These are phyloP conservation scores for Buxus sempervirens DNA, from an alignment of 164 flowering plant genomes.

Conservation along the genomic window DNA sequence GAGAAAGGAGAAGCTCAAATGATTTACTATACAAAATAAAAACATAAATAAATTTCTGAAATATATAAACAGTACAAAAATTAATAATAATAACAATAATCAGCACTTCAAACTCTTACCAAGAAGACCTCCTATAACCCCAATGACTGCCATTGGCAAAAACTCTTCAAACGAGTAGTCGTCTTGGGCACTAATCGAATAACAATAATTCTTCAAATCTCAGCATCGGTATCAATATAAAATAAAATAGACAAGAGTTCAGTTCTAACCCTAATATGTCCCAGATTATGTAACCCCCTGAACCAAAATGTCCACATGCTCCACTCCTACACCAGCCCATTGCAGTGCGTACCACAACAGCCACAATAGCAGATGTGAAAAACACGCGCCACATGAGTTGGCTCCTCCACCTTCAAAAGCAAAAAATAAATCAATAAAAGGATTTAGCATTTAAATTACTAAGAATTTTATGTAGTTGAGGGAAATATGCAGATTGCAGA, in stretches of 20 bases:
- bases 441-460: background rate
- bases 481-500: too few relatives aligned
- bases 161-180: constrained; percentile 92
- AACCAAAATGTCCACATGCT: constrained; percentile 96
- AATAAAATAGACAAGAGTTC: constrained; percentile 15
- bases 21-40: background rate
- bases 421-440: constrained; percentile 3
- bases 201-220: background rate
- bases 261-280: constrained; percentile 75
- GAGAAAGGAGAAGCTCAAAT: constrained; percentile 14
- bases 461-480: too few relatives aligned
- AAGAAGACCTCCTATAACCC: constrained; percentile 94
- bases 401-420: constrained; percentile 92
- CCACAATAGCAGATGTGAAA: constrained; percentile 96
- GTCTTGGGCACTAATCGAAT: constrained; percentile 76
- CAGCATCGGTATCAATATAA: constrained; percentile 2
- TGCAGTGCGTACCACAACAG: constrained; percentile 91
- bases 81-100: background rate
- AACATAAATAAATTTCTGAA: background rate
- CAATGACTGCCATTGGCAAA: constrained; percentile 97
- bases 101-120: constrained; percentile 44
- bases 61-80: background rate
- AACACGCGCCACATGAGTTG: constrained; percentile 99
- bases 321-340: constrained; percentile 98
- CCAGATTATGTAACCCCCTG: constrained; percentile 99